phyloP scores from a whole-genome alignment of 2,329 filamentous ascomycete genomes.

The Cercospora citrullina region DNA sequence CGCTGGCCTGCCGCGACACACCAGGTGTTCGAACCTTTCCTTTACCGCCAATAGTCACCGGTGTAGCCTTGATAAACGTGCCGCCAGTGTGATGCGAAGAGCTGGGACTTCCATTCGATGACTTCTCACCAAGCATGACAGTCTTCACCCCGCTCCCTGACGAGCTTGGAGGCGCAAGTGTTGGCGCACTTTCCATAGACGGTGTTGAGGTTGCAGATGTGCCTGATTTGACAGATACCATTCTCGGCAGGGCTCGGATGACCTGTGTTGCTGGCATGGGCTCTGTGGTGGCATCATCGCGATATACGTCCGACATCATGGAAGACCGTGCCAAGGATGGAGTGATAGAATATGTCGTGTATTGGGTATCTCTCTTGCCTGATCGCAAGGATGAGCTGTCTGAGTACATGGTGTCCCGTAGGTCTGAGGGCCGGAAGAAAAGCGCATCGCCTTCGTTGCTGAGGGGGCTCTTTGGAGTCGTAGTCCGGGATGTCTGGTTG shows the following conservation, averaged over 20 bases:
- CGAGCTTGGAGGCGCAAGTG: slow-evolving; percentile 22
- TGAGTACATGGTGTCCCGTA: slow-evolving; percentile 89
- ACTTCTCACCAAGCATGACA: slow-evolving; percentile 44
- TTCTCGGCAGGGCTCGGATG: slow-evolving; percentile 82
- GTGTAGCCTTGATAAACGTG: slow-evolving; percentile 46
- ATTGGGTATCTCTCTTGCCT: slow-evolving; percentile 39
- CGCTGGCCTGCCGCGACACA: slow-evolving; percentile 31
- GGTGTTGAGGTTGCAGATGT: slow-evolving; percentile 16
- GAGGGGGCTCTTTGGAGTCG: slow-evolving; percentile 58
- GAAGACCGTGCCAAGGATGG: slow-evolving; percentile 53
- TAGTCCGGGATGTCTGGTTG: slow-evolving; percentile 38
- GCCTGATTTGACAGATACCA: slow-evolving; percentile 77
- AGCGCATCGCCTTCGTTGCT: slow-evolving; percentile 68
- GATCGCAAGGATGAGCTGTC: slow-evolving; percentile 59
- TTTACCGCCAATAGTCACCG: slow-evolving; percentile 47
- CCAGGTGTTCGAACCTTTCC: slow-evolving; percentile 35
- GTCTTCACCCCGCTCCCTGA: slow-evolving; percentile 8
- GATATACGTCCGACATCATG: slow-evolving; percentile 91
- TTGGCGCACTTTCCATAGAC: slow-evolving; percentile 15
- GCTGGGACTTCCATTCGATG: slow-evolving; percentile 35
- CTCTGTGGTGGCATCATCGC: slow-evolving; percentile 82
- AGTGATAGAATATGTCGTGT: slow-evolving; percentile 50
- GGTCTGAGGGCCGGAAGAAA: slow-evolving; percentile 88
- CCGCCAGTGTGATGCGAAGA: slow-evolving; percentile 34
- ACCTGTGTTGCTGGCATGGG: slow-evolving; percentile 79